Evolutionary conservation across 768 basidiomycete genomes (phyloP).

Genomic region (Paxillus ammoniavirescens): DNA sequence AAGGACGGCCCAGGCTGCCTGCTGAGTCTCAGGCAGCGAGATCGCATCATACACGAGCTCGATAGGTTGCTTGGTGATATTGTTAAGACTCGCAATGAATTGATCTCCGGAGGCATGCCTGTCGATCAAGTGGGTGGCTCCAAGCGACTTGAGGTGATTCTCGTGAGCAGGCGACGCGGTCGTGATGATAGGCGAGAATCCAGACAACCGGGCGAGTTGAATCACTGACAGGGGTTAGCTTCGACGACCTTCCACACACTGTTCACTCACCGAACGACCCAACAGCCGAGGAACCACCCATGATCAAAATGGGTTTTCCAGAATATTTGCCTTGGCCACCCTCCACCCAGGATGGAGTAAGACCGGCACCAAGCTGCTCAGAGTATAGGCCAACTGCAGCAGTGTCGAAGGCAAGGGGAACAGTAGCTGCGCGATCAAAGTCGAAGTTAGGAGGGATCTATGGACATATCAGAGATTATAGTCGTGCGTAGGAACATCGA

Average conservation of each 20-base stretch:
- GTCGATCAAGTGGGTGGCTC: conserved; percentile 42
- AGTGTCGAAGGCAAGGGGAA: conserved; percentile 48
- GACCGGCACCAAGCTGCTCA: conserved; percentile 35
- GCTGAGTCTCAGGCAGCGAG: conserved; percentile 34
- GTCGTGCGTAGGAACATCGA: background rate
- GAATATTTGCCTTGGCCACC: conserved; percentile 36
- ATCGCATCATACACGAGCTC: conserved; percentile 32
- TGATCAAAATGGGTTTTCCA: conserved; percentile 42
- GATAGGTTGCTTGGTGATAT: conserved; percentile 23
- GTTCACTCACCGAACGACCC: conserved; percentile 43
- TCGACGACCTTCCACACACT: background rate
- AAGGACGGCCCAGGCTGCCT: conserved; percentile 31
- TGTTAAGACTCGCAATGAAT: conserved; percentile 19
- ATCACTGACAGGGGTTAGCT: conserved; percentile 24
- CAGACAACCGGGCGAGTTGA: conserved; percentile 40
- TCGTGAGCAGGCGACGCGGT: conserved; percentile 34
- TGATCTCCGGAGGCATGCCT: conserved; percentile 17
- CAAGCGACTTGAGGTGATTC: conserved; percentile 32
- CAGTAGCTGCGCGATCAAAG: conserved; percentile 44
- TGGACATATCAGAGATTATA: background rate
- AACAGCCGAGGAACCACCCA: conserved; percentile 49
- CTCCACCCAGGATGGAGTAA: conserved; percentile 36
- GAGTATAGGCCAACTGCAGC: conserved; percentile 48
- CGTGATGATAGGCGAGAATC: conserved; percentile 42
- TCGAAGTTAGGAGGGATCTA: conserved; percentile 45